Evolutionary conservation across 768 basidiomycete genomes (phyloP).

Genomic region (Candolleomyces aberdarensis): DNA sequence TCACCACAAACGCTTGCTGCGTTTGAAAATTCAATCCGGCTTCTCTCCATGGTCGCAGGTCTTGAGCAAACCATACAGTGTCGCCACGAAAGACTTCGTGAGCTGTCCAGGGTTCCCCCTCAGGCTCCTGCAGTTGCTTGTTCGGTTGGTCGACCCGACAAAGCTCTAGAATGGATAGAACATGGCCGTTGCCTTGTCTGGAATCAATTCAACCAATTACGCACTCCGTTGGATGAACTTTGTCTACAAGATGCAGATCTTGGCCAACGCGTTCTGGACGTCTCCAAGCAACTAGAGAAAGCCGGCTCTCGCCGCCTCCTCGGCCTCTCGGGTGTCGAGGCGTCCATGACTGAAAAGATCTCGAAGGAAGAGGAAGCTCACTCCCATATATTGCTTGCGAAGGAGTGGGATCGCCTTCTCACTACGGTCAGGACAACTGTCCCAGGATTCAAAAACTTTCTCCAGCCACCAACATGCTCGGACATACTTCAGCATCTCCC

Average conservation of each 20-base stretch:
- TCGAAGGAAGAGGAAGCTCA: conserved; percentile 12
- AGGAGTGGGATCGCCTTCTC: conserved; percentile 16
- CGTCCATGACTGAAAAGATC: not conserved
- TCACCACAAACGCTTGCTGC: not conserved
- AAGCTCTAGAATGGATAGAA: conserved; percentile 32
- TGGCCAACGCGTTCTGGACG: conserved; percentile 8
- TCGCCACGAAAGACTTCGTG: not conserved
- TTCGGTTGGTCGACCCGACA: conserved; percentile 13
- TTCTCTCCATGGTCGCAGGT: not conserved
- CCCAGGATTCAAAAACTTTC: conserved; percentile 19
- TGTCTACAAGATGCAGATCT: conserved; percentile 6
- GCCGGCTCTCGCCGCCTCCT: not conserved
- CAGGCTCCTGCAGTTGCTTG: conserved; percentile 25
- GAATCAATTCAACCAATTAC: conserved; percentile 22
- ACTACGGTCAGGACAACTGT: conserved; percentile 8
- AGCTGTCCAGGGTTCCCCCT: not conserved
- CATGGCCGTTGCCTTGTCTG: conserved; percentile 26
- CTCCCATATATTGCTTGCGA: conserved; percentile 14
- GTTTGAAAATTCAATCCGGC: not conserved
- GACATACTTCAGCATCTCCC: conserved; percentile 9
- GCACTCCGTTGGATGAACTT: conserved; percentile 21
- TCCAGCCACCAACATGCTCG: conserved; percentile 10
- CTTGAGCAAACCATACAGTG: conserved; percentile 3
- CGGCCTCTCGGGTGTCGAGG: too few relatives aligned
- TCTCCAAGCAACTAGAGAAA: conserved; percentile 14